These are phyloP conservation scores for Adiantum capillusveneris DNA, from an alignment of 75 land plant species.

Conservation along the genomic window DNA sequence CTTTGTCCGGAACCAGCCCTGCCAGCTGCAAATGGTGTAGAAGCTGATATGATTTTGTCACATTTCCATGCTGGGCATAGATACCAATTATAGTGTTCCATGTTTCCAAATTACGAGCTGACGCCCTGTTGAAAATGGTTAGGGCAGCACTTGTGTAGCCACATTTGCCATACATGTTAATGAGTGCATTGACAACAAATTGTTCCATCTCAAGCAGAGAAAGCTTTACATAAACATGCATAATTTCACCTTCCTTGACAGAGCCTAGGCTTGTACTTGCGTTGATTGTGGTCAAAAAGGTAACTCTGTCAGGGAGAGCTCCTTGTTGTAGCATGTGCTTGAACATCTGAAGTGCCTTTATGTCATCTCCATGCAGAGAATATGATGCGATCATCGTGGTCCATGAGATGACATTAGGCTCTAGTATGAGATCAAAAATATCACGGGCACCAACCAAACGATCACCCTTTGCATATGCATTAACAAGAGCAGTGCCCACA, in stretches of 20 bases:
- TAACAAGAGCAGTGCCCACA: conserved; percentile 16
- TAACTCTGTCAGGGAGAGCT: conserved; percentile 18
- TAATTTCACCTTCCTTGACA: conserved; percentile 12
- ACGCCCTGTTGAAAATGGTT: conserved; percentile 1
- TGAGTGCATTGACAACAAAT: conserved; percentile 1
- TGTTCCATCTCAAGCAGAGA: not conserved
- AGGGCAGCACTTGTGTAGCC: not conserved
- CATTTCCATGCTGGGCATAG: conserved; percentile 15
- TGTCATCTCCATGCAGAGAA: conserved; percentile 3
- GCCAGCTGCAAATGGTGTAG: conserved; percentile 25
- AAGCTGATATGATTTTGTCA: not conserved
- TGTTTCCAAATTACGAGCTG: conserved; percentile 4
- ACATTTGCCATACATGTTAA: conserved; percentile 12
- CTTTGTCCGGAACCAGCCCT: conserved; percentile 29
- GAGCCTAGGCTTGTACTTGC: conserved; percentile 18
- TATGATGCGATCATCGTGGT: conserved; percentile 10
- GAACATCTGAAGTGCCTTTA: conserved; percentile 12
- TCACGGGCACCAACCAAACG: conserved; percentile 27
- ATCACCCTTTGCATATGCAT: conserved; percentile 18
- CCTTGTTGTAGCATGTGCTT: conserved; percentile 15
- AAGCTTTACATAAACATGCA: conserved; percentile 11
- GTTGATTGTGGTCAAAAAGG: conserved; percentile 22
- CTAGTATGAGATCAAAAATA: conserved; percentile 29
- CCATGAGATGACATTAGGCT: conserved; percentile 21
- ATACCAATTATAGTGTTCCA: conserved; percentile 12